phyloP scores from a whole-genome alignment of 78 protist species.

The Speleostelium caveatum region DNA sequence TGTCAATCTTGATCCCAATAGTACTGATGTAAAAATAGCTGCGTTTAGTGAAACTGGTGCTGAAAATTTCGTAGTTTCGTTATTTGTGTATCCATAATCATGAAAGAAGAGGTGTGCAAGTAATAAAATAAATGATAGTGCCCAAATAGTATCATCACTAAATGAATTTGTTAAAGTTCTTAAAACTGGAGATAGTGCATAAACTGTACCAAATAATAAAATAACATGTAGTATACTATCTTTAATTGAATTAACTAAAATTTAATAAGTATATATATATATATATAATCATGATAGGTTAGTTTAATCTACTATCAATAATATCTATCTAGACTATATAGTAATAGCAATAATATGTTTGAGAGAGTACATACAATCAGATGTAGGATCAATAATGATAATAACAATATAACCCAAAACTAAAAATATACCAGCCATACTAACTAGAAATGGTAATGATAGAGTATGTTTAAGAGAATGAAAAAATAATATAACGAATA shows the following conservation, averaged over 20 bases:
- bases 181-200: constrained; percentile 83
- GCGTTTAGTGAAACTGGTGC: constrained; percentile 87
- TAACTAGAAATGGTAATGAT: constrained; percentile 22
- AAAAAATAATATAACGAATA: constrained; percentile 47
- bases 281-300: neutral
- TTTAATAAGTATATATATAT: too few relatives aligned
- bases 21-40: constrained; percentile 87
- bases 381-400: constrained; percentile 49
- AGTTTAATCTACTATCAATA: neutral
- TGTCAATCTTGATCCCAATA: constrained; percentile 82
- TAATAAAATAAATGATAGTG: constrained; percentile 76
- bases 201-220: constrained; percentile 66
- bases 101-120: constrained; percentile 79
- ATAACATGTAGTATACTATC: constrained; percentile 69
- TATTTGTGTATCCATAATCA: constrained; percentile 82
- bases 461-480: constrained; percentile 54
- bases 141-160: constrained; percentile 87
- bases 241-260: constrained; percentile 36
- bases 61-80: constrained; percentile 29
- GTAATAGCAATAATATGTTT: neutral
- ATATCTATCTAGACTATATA: neutral
- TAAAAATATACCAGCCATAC: constrained; percentile 43
- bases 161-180: constrained; percentile 82
- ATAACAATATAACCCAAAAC: constrained; percentile 57
- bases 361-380: constrained; percentile 54